These are phyloP conservation scores for Pleurotus pulmonarius DNA, from an alignment of 768 basidiomycete genomes.

Conservation along the genomic window DNA sequence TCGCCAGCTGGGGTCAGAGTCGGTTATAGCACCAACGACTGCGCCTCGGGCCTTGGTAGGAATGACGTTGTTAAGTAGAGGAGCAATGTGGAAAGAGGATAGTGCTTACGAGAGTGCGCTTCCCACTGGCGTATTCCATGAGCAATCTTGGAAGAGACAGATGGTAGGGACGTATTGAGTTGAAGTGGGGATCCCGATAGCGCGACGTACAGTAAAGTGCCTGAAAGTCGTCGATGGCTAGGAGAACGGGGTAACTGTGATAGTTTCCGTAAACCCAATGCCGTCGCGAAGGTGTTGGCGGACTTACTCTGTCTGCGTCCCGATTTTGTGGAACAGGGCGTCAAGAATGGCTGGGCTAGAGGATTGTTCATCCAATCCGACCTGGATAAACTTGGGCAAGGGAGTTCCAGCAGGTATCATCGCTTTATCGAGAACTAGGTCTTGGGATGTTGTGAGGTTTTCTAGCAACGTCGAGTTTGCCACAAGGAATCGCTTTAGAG, in stretches of 20 bases:
- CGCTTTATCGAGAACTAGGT: slow-evolving; percentile 44
- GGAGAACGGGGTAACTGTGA: slow-evolving; percentile 66
- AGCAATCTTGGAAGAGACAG: slow-evolving; percentile 75
- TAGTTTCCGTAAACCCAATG: too few relatives aligned
- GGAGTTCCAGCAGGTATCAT: slow-evolving; percentile 43
- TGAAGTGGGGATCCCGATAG: slow-evolving; percentile 75
- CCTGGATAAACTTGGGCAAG: slow-evolving; percentile 51
- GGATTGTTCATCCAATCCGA: slow-evolving; percentile 51
- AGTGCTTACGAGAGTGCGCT: slow-evolving; percentile 55
- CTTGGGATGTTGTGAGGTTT: slow-evolving; percentile 34
- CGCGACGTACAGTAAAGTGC: slow-evolving; percentile 63
- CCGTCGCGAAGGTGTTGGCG: too few relatives aligned
- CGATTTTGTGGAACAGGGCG: slow-evolving; percentile 57
- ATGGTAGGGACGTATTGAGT: slow-evolving; percentile 67
- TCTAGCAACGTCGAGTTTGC: slow-evolving; percentile 51
- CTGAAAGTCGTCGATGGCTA: slow-evolving; percentile 89
- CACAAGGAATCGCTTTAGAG: slow-evolving; percentile 55
- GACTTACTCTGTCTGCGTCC: slow-evolving; percentile 59
- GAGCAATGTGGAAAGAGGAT: background rate
- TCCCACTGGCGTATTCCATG: slow-evolving; percentile 76
- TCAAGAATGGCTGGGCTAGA: slow-evolving; percentile 55
- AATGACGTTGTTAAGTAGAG: background rate
- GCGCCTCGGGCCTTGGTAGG: slow-evolving; percentile 58
- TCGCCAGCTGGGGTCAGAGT: slow-evolving; percentile 54
- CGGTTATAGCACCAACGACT: slow-evolving; percentile 66